Evolutionary conservation across 257 asterid genomes (phyloP), one percentile per base, ranked within the genome.

Genomic region (Gentiana macrophylla): DNA sequence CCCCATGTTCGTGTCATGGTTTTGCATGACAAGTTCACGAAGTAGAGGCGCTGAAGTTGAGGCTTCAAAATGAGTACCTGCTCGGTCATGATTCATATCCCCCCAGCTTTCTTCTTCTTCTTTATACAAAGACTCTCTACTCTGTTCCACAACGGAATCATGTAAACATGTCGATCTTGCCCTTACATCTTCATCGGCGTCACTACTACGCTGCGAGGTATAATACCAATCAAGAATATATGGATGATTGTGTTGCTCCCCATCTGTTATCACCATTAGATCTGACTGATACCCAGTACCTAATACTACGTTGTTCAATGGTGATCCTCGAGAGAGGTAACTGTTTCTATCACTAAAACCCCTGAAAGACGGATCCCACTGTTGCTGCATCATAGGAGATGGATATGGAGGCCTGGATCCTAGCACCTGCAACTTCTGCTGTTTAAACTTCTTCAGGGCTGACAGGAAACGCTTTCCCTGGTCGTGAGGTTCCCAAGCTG

Each of bases 171-270:
- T 46, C 49, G 53, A 53, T 11, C 67, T 62, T 37, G 80, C 47
- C 33, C 63, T 71, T n/a, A 37, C 6, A 44, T 62, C 80, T 50
- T 77, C 64, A 12, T 62, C 50, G 51, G 58, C 47, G 50, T 64
- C 72, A 4, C 57, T 67, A 35, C 68, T 71, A 59, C 70, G 77
- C 35, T 79, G 90, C 0, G 92, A 78, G 51, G 88, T 79, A 55
- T 92, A 92, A 64, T 73, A 85, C 86, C 94, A 83, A 60, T 92
- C 99, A 37, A 92, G 75, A 56, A 92, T 88, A 59, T 92, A 92
- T 1, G 95, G 94, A 57, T 76, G 75, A 48, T 66, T 76, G 53
- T 72, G 77, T 47, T 67, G 89, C 73, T 80, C 89, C 1, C 72
- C 80, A 34, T 83, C 85, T 36, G 78, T 72, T 65, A 75, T 78